Evolutionary conservation across 345 rosid genomes (phyloP).

Genomic region (rapeseed (Brassica napus)): Da-Ae NC_063448.1:39379001-39379500

Average conservation of each 20-base stretch:
- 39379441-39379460: slow-evolving; percentile 99
- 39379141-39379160: slow-evolving; percentile 36
- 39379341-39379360: slow-evolving; percentile 29
- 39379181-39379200: slow-evolving; percentile 52
- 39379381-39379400: slow-evolving; percentile 98
- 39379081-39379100: slow-evolving; percentile 60
- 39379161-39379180: slow-evolving; percentile 51
- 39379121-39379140: slow-evolving; percentile 58
- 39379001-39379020: neutral
- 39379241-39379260: slow-evolving; percentile 93
- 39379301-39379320: neutral
- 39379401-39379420: slow-evolving; percentile 97
- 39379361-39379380: slow-evolving; percentile 98
- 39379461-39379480: slow-evolving; percentile 99
- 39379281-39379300: neutral
- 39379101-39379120: slow-evolving; percentile 58
- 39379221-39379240: slow-evolving; percentile 75
- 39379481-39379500: slow-evolving; percentile 98
- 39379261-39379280: slow-evolving; percentile 76
- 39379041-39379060: slow-evolving; percentile 44
- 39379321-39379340: slow-evolving; percentile 10
- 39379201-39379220: slow-evolving; percentile 45
- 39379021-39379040: neutral
- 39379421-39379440: slow-evolving; percentile 98
- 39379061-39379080: slow-evolving; percentile 53